Percentiles rank a stretch among this genome's conserved stretches.
These are phyloP conservation scores for Termitomyces sp. DNA, from an alignment of 768 basidiomycete species.

Conservation along the genomic window DNA sequence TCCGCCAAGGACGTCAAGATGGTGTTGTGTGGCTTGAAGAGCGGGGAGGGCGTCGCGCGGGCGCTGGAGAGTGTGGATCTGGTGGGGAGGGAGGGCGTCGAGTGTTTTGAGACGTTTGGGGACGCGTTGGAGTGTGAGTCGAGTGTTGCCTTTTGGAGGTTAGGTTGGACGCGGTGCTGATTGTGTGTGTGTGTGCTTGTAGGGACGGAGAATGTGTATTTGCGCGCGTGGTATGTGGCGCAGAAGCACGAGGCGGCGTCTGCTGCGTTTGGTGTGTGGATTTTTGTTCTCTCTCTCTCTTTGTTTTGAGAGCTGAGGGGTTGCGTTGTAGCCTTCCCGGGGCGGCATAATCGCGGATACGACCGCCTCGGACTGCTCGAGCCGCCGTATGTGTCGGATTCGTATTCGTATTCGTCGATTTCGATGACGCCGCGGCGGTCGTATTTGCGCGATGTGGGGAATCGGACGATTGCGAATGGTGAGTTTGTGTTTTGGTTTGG, in stretches of 20 bases:
- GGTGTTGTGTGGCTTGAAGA: slow-evolving; percentile 80
- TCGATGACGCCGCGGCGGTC: slow-evolving; percentile 61
- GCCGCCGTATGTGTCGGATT: slow-evolving; percentile 27
- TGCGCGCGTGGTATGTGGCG: slow-evolving; percentile 67
- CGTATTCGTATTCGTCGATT: too few relatives aligned
- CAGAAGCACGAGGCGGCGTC: slow-evolving; percentile 48
- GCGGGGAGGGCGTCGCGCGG: slow-evolving; percentile 58
- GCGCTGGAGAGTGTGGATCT: slow-evolving; percentile 78
- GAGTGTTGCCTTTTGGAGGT: too few relatives aligned
- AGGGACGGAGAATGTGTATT: slow-evolving; percentile 90
- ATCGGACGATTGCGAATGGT: slow-evolving; percentile 62
- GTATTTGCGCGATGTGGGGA: slow-evolving; percentile 68
- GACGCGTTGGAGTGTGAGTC: slow-evolving; percentile 95
- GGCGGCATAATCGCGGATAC: slow-evolving; percentile 46
- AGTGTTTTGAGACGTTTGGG: slow-evolving; percentile 75
- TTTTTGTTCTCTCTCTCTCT: too few relatives aligned
- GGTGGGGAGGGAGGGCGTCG: slow-evolving; percentile 67
- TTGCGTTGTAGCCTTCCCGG: slow-evolving; percentile 48
- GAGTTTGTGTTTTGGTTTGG: too few relatives aligned
- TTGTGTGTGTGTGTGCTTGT: too few relatives aligned
- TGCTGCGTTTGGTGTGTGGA: slow-evolving; percentile 42
- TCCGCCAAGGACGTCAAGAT: slow-evolving; percentile 71
- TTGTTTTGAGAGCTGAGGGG: too few relatives aligned
- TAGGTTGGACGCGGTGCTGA: too few relatives aligned
- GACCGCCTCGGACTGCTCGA: slow-evolving; percentile 35